These are phyloP conservation scores for Cutaneotrichosporon spelunceum DNA, from an alignment of 1,284 basidiomycete species.

Conservation along the genomic window DNA sequence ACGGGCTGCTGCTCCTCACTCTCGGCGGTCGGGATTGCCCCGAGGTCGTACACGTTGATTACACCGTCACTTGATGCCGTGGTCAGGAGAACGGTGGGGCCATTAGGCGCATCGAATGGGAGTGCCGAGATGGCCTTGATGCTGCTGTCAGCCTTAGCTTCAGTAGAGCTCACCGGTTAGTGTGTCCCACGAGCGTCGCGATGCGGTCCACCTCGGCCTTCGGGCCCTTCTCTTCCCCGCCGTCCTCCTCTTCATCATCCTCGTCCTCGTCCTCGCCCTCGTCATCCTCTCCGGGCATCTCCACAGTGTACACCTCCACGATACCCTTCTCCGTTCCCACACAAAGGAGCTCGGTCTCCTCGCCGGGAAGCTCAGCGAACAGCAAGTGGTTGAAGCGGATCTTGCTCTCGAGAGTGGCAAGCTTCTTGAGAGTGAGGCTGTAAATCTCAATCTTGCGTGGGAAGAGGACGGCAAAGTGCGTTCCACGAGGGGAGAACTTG, in stretches of 20 bases:
- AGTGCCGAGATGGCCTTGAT: constrained; percentile 48
- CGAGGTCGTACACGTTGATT: constrained; percentile 73
- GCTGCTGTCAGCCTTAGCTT: constrained; percentile 22
- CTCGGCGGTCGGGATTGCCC: constrained; percentile 45
- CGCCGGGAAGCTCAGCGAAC: constrained; percentile 60
- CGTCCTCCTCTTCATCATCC: constrained; percentile 29
- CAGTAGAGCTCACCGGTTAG: constrained; percentile 30
- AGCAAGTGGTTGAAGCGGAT: constrained; percentile 74
- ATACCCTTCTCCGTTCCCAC: constrained; percentile 83
- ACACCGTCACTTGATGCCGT: constrained; percentile 81
- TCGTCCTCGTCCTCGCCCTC: constrained; percentile 30
- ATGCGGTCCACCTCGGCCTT: constrained; percentile 36
- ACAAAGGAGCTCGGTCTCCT: constrained; percentile 60
- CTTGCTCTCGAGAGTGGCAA: constrained; percentile 68
- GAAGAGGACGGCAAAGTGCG: constrained; percentile 73
- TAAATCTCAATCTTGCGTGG: constrained; percentile 60
- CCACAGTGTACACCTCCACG: constrained; percentile 64
- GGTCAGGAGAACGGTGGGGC: constrained; percentile 61
- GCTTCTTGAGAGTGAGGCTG: constrained; percentile 60
- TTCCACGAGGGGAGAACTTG: constrained; percentile 73
- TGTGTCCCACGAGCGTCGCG: constrained; percentile 45
- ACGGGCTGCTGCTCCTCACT: constrained; percentile 53
- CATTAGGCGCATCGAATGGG: constrained; percentile 28
- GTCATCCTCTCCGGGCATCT: constrained; percentile 26
- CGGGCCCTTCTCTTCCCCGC: constrained; percentile 26